Percentiles rank a stretch among this genome's conserved stretches.
Evolutionary conservation across 108 stramenopile species (phyloP).

Genomic region (Thalassiosira profunda): DNA sequence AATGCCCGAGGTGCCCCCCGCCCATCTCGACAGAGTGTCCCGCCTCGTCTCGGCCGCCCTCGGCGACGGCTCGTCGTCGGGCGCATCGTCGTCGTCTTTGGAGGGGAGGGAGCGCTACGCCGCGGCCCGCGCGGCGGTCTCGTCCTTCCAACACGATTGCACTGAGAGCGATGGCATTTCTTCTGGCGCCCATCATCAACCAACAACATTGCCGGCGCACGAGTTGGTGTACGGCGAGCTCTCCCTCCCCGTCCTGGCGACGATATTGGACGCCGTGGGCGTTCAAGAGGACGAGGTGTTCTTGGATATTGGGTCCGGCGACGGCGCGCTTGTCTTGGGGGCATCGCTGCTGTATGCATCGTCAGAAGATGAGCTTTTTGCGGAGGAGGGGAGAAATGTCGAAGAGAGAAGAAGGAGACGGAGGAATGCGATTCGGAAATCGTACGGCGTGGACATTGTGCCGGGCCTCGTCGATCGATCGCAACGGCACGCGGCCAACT

Average conservation of each 20-base stretch:
- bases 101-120: too few relatives aligned
- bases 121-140: conserved; percentile 2
- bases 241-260: conserved; percentile 16
- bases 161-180: background rate
- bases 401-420: too few relatives aligned
- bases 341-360: conserved; percentile 36
- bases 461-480: conserved; percentile 37
- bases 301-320: conserved; percentile 45
- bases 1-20: conserved; percentile 1
- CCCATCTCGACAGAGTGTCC: conserved; percentile 5
- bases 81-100: too few relatives aligned
- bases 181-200: background rate
- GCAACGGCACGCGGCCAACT: conserved; percentile 7
- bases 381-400: too few relatives aligned
- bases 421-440: conserved; percentile 17
- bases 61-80: background rate
- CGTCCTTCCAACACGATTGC: background rate
- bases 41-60: conserved; percentile 14
- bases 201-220: conserved; percentile 12
- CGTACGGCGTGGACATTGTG: conserved; percentile 38
- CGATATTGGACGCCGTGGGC: conserved; percentile 47
- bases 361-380: background rate
- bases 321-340: conserved; percentile 40
- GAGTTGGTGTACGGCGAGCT: conserved; percentile 52
- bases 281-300: conserved; percentile 34